Conservation (phyloP, 2,329 filamentous ascomycete species). For the Rhynchosporium graminicola region DNA sequence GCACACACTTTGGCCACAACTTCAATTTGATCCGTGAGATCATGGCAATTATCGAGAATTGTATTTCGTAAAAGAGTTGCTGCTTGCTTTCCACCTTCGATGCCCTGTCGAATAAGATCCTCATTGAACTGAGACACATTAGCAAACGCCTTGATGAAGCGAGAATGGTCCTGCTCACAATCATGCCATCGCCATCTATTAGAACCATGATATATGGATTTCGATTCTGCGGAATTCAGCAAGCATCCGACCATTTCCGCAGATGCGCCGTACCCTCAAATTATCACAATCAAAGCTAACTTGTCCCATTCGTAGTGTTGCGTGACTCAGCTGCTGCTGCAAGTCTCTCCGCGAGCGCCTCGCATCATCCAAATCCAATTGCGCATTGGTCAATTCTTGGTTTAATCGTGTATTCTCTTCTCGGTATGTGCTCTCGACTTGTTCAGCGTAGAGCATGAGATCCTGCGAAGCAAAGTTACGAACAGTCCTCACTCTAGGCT, state of each 20-base stretch:
- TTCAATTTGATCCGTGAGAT: constrained; percentile 50
- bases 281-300: constrained; percentile 45
- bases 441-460: constrained; percentile 49
- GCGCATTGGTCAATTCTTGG: constrained; percentile 46
- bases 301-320: constrained; percentile 43
- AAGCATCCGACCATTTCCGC: not conserved
- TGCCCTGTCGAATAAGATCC: constrained; percentile 53
- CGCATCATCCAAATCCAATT: constrained; percentile 55
- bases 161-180: constrained; percentile 46
- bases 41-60: constrained; percentile 49
- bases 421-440: constrained; percentile 46
- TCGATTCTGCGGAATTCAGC: constrained; percentile 39
- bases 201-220: constrained; percentile 62
- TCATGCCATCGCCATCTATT: constrained; percentile 63
- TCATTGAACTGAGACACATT: constrained; percentile 55
- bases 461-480: constrained; percentile 43
- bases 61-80: constrained; percentile 50
- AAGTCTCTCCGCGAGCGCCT: constrained; percentile 51
- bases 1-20: constrained; percentile 58
- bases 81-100: constrained; percentile 45
- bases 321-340: constrained; percentile 49
- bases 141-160: constrained; percentile 25
- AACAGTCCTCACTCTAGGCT: constrained; percentile 1
- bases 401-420: constrained; percentile 48
- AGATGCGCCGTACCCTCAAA: constrained; percentile 47